These are phyloP conservation scores for Halophytophthora polymorphica DNA, from an alignment of 352 stramenopile species.

Conservation along the genomic window DNA sequence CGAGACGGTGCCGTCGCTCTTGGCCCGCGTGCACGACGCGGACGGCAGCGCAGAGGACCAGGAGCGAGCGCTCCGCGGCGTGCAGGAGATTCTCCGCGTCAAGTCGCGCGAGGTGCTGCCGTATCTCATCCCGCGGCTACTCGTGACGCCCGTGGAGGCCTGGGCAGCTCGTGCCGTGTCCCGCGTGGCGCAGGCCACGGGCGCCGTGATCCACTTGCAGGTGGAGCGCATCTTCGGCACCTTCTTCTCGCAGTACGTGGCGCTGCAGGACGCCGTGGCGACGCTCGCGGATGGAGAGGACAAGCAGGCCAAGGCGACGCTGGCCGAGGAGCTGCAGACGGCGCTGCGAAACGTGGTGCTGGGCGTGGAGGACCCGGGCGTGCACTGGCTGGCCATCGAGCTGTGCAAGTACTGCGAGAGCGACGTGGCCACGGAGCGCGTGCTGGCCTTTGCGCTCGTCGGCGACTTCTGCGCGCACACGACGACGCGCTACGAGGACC, in stretches of 20 bases:
- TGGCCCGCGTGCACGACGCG: conserved; percentile 89
- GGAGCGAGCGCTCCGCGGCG: conserved; percentile 91
- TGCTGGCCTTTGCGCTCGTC: conserved; percentile 91
- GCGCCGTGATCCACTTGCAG: conserved; percentile 94
- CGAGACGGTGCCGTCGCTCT: conserved; percentile 95
- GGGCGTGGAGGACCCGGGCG: conserved; percentile 85
- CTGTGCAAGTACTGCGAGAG: conserved; percentile 94
- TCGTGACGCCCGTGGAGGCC: conserved; percentile 89
- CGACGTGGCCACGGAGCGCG: conserved; percentile 83
- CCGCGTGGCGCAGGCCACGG: conserved; percentile 92
- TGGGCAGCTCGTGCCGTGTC: conserved; percentile 90
- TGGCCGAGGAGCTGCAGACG: conserved; percentile 66
- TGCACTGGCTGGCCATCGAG: conserved; percentile 94
- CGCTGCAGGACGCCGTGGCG: conserved; percentile 27
- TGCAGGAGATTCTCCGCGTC: conserved; percentile 97
- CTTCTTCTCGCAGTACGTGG: conserved; percentile 75
- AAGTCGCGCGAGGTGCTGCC: conserved; percentile 96
- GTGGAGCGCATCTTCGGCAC: conserved; percentile 92
- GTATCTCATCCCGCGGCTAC: conserved; percentile 95
- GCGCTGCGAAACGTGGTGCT: conserved; percentile 75
- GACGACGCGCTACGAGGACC: conserved; percentile 88
- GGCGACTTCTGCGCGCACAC: conserved; percentile 88
- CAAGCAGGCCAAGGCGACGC: conserved; percentile 22
- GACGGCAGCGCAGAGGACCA: conserved; percentile 45
- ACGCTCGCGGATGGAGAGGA: conserved; percentile 16